Percentiles rank a stretch among this genome's conserved stretches.
phyloP scores from a whole-genome alignment of 1,284 basidiomycete species.

The Meripilus lineatus region DNA sequence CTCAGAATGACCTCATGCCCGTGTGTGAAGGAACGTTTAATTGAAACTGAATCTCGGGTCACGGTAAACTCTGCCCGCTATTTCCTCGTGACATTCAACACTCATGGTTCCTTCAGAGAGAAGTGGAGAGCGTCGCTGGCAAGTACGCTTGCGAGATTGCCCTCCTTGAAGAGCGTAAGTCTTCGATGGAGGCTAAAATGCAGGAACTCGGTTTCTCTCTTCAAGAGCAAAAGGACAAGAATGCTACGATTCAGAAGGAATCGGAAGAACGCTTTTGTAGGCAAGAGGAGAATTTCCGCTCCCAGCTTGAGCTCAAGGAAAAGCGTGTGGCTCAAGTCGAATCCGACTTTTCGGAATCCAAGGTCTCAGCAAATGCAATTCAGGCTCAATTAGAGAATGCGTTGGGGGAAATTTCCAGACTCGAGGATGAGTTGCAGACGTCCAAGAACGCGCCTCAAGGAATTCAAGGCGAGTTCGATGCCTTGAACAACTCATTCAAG shows the following conservation, averaged over 20 bases:
- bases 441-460: constrained; percentile 11
- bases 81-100: background rate
- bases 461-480: constrained; percentile 15
- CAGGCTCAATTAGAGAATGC: too few species aligned
- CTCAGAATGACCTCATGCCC: background rate
- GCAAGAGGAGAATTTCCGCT: too few species aligned
- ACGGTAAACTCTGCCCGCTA: constrained; percentile 16
- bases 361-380: too few species aligned
- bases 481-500: constrained; percentile 20
- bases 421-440: constrained; percentile 15
- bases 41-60: constrained; percentile 23
- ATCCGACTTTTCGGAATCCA: too few species aligned
- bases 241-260: too few species aligned
- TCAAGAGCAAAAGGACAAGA: too few species aligned
- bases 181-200: constrained; percentile 16
- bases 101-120: constrained; percentile 13
- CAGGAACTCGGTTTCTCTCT: too few species aligned
- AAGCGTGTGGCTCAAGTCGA: too few species aligned
- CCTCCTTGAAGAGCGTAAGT: constrained; percentile 21
- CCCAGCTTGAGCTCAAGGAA: too few species aligned
- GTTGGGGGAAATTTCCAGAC: too few species aligned
- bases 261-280: too few species aligned
- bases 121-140: constrained; percentile 17
- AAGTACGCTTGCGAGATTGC: constrained; percentile 21
- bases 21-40: constrained; percentile 32